Conservation (phyloP, 139 green algal genomes). For the Chlorella sp. region DNA sequence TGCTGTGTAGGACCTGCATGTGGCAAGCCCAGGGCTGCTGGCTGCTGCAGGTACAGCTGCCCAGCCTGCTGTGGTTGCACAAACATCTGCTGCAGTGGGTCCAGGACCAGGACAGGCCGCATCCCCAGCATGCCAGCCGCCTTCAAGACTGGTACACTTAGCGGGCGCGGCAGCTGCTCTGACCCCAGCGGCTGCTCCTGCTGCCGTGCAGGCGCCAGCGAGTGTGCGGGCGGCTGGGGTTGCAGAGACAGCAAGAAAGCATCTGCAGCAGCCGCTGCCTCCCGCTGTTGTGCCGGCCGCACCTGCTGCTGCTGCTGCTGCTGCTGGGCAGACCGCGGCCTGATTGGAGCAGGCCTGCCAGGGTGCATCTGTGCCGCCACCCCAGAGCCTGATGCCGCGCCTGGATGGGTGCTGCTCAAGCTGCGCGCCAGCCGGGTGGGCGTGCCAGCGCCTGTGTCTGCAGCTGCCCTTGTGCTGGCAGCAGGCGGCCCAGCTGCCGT, state of each 20-base stretch:
- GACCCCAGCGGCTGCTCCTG: neutral
- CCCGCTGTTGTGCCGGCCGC: neutral
- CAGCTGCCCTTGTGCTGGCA: neutral
- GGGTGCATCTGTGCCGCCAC: neutral
- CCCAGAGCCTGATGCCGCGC: neutral
- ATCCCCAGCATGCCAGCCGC: too few relatives aligned
- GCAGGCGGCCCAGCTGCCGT: neutral
- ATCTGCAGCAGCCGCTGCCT: constrained; percentile 11
- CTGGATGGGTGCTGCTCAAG: neutral
- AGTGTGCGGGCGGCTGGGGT: neutral
- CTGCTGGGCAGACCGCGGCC: neutral
- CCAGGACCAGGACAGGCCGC: too few relatives aligned
- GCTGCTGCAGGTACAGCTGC: too few relatives aligned
- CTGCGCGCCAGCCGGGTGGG: neutral
- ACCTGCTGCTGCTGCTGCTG: neutral
- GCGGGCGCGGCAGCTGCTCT: neutral
- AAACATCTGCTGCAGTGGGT: too few relatives aligned
- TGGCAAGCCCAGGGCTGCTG: too few relatives aligned
- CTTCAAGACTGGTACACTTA: too few relatives aligned
- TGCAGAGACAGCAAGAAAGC: constrained; percentile 10
- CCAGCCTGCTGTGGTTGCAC: too few relatives aligned
- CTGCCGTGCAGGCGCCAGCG: neutral
- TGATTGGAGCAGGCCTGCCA: too few relatives aligned
- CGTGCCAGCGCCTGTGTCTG: neutral
- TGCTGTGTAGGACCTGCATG: neutral